Conservation (phyloP, 2,329 filamentous ascomycete genomes). For the Phyllosticta capitalensis region DNA sequence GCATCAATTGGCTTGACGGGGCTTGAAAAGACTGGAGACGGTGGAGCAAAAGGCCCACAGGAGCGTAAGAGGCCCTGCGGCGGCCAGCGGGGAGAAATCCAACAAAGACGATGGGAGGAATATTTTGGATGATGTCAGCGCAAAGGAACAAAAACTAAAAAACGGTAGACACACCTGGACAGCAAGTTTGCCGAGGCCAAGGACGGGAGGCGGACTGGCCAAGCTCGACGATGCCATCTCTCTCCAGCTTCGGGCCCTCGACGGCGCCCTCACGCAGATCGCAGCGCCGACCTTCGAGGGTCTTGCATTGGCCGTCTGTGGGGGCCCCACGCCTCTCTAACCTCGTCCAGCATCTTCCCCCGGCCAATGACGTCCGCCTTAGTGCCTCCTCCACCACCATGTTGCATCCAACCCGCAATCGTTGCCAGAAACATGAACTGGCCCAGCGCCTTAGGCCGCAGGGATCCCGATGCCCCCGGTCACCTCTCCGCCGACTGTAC, state of each 20-base stretch:
- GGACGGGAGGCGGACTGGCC: background rate
- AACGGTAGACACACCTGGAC: too few relatives aligned
- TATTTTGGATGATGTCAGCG: background rate
- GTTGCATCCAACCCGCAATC: conserved; percentile 10
- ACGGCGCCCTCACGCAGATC: background rate
- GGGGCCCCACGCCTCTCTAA: background rate
- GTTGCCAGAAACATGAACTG: conserved; percentile 9
- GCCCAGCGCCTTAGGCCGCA: conserved; percentile 1
- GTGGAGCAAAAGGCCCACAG: background rate
- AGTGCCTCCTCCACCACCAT: conserved; percentile 13
- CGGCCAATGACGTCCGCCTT: conserved; percentile 9
- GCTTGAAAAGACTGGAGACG: background rate
- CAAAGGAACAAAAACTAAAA: background rate
- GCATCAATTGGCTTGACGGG: too few relatives aligned
- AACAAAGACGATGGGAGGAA: too few relatives aligned
- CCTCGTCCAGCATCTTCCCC: background rate
- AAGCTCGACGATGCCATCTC: background rate
- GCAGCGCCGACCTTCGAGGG: background rate
- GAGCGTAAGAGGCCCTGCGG: background rate
- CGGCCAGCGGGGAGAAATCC: background rate
- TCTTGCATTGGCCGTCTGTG: background rate
- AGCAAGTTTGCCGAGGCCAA: background rate
- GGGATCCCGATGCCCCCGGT: conserved; percentile 1
- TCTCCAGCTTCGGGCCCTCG: background rate
- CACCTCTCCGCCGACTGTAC: background rate